Base-by-base conservation (phyloP, 371 early-diverging fungal genomes). In the Mortierella sp. region DNA sequence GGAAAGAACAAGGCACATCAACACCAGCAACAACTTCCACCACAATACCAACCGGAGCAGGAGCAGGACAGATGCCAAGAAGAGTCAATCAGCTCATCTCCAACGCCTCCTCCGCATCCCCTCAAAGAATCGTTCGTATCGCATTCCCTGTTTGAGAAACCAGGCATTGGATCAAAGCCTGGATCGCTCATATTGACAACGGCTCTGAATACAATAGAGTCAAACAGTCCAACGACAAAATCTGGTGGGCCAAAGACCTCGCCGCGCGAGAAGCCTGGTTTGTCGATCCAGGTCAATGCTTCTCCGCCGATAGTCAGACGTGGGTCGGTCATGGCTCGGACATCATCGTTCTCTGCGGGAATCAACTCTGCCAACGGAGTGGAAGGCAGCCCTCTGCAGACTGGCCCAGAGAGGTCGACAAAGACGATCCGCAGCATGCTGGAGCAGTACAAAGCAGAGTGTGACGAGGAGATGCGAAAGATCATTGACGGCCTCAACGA, bases 401-500 rank as follows among this genome's bases (percentile, higher is more conserved):
- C 57, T 11, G 72, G 69, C 8, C 62, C 64, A 19, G 79, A 79
- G 59, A 55, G 72, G 28, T 79, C 79, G 23, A 79, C 68, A 42
- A 72, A 71, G 27, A 72, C 79, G 17, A 79, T 79, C 23, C 64
- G 69, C 23, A 79, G 69, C 41, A 68, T 79, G 72, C 32, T 72
- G 50, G 72, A 79, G 50, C 72, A 79, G 46, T 68, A 64, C 59
- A 72, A 72, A 24, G 47, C 72, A 4, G 72, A 72, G 8, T 79
- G 72, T 31, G 72, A 79, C 26, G 79, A 79, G 24, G 68, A 67
- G 54, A 72, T 79, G 79, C 79, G 89, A n/a, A 78, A 82, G 21
- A 89, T 94, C 55, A 89, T 93, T 51, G 83, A 87, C 42, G 92
- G 90, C 17, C 71, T 94, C 14, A 89, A 89, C 46, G 89, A 90